Percentiles rank a stretch among this genome's conserved stretches.
These are phyloP conservation scores for Fraxinus sp. DNA, from an alignment of 305 asterid species.

Conservation along the genomic window DNA sequence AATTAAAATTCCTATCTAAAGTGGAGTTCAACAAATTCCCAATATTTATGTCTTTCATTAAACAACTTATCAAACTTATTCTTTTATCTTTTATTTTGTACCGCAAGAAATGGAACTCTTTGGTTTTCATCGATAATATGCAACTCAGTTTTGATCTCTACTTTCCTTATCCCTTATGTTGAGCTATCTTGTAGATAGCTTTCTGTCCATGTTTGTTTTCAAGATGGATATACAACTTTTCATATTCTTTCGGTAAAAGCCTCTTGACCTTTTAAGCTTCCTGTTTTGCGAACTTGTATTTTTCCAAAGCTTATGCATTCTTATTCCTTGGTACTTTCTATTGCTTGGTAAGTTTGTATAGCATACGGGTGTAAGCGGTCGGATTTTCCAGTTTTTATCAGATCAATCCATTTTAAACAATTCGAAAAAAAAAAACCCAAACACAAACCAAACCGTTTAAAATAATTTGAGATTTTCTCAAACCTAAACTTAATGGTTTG, in stretches of 20 bases:
- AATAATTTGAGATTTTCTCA: background rate
- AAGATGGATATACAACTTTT: background rate
- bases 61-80: background rate
- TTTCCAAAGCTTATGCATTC: background rate
- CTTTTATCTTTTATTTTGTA: background rate
- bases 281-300: background rate
- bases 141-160: background rate
- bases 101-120: background rate
- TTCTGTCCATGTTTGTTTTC: background rate
- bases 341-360: background rate
- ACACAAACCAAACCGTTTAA: background rate
- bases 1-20: background rate
- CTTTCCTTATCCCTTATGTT: background rate
- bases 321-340: background rate
- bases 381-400: background rate
- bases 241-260: background rate
- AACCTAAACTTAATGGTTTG: background rate
- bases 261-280: background rate
- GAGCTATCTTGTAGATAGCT: background rate
- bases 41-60: background rate
- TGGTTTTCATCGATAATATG: background rate
- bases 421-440: background rate
- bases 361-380: background rate
- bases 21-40: background rate
- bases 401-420: background rate